Evolutionary conservation across 176 grass and related monocot species (phyloP).

Genomic region (Alopecurus myosuroides): DNA sequence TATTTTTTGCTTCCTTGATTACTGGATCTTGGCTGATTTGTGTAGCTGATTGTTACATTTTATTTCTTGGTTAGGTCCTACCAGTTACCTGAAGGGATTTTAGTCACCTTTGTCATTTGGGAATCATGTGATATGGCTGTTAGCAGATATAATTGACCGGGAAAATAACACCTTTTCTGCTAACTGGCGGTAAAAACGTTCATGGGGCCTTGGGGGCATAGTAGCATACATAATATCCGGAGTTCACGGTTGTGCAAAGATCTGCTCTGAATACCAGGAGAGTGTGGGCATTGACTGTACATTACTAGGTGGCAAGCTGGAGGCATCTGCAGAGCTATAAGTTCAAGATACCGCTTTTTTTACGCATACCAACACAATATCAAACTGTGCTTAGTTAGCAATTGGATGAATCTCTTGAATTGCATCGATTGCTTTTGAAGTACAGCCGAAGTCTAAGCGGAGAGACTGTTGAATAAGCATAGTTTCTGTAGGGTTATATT

Average conservation of each 20-base stretch:
- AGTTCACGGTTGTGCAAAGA: background rate
- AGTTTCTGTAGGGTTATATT: background rate
- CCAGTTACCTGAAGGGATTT: background rate
- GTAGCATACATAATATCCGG: background rate
- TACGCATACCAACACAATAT: background rate
- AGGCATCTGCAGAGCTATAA: background rate
- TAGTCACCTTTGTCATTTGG: background rate
- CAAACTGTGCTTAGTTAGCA: background rate
- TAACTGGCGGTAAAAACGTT: background rate
- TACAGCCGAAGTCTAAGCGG: background rate
- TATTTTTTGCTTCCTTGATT: background rate
- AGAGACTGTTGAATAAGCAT: background rate
- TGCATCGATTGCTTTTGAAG: background rate
- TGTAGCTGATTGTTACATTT: background rate
- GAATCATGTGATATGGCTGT: background rate
- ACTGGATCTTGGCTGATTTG: background rate
- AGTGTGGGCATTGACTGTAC: background rate
- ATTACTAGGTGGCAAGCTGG: background rate
- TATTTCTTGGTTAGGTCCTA: background rate
- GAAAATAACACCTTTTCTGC: background rate
- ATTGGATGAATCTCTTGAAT: conserved; percentile 8
- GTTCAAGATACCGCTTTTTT: background rate
- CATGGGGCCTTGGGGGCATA: background rate
- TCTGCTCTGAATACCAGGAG: background rate
- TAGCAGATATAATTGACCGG: background rate